phyloP scores from a whole-genome alignment of 306 rosid genomes.

The Prunus davidiana region DNA sequence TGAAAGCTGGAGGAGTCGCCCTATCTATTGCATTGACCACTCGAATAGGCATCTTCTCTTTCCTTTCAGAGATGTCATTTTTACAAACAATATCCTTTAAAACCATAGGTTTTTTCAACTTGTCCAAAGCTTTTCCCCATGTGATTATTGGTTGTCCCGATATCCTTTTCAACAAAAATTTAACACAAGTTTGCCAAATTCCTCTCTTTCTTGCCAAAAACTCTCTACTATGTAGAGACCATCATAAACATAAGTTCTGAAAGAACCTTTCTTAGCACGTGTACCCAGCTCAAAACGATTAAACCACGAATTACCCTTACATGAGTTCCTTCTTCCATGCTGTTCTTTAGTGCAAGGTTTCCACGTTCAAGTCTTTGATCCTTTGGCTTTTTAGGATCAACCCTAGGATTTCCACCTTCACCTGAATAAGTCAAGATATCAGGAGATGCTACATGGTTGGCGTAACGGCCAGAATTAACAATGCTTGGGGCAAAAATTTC shows the following conservation, averaged over 20 bases:
- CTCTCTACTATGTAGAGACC: slow-evolving; percentile 36
- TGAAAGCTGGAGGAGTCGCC: slow-evolving; percentile 8
- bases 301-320: slow-evolving; percentile 36
- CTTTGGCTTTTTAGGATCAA: not conserved
- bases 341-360: slow-evolving; percentile 47
- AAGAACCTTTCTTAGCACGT: not conserved
- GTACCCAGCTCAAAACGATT: not conserved
- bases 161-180: slow-evolving; percentile 23
- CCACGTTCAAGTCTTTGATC: slow-evolving; percentile 41
- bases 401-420: slow-evolving; percentile 38
- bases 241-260: slow-evolving; percentile 14
- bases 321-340: slow-evolving; percentile 22
- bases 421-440: slow-evolving; percentile 33
- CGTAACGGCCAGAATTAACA: slow-evolving; percentile 29
- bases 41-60: slow-evolving; percentile 36
- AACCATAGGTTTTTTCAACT: not conserved
- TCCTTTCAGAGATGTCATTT: slow-evolving; percentile 33
- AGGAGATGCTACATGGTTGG: slow-evolving; percentile 4
- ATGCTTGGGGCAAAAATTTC: slow-evolving; percentile 37
- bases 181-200: slow-evolving; percentile 34
- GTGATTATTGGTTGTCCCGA: slow-evolving; percentile 15
- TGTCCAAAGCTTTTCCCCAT: not conserved
- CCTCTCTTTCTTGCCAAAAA: slow-evolving; percentile 22
- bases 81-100: not conserved
- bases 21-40: not conserved